phyloP scores from a whole-genome alignment of 2,329 filamentous ascomycete genomes.

The Ceratocystis albifundus region DNA sequence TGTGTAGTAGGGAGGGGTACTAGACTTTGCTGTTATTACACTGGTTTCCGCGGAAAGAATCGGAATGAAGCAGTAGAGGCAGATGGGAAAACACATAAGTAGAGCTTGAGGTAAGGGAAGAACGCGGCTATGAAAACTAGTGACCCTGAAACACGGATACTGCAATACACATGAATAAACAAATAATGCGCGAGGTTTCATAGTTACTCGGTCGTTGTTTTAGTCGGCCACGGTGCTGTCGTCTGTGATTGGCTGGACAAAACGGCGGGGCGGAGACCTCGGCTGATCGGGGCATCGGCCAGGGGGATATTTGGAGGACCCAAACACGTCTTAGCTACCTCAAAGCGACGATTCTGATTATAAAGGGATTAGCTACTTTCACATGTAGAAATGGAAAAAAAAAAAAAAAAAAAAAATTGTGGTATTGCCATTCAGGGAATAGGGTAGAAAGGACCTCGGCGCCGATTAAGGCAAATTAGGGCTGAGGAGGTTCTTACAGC shows the following conservation, averaged over 20 bases:
- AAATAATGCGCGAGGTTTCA: neutral
- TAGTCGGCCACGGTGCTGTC: neutral
- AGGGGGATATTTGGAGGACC: constrained; percentile 13
- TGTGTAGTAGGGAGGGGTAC: too few relatives aligned
- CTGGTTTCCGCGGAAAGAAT: constrained; percentile 4
- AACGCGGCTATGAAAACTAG: neutral
- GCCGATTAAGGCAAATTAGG: neutral
- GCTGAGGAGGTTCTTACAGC: neutral
- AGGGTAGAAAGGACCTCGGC: neutral
- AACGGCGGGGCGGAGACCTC: constrained; percentile 19
- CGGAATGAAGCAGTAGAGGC: neutral
- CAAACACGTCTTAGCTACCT: neutral
- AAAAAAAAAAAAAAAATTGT: too few relatives aligned
- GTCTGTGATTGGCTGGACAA: constrained; percentile 11
- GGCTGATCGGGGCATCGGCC: constrained; percentile 18
- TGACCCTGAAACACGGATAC: too few relatives aligned
- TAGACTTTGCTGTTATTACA: neutral
- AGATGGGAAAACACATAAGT: neutral
- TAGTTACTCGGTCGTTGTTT: neutral
- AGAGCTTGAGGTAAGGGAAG: too few relatives aligned
- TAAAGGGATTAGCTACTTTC: too few relatives aligned
- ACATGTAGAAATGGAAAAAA: neutral
- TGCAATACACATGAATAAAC: neutral
- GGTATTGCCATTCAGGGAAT: neutral
- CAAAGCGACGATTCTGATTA: neutral